Evolutionary conservation across 2,329 filamentous ascomycete species (phyloP).

Genomic region (Ophiostoma perfectum): DNA sequence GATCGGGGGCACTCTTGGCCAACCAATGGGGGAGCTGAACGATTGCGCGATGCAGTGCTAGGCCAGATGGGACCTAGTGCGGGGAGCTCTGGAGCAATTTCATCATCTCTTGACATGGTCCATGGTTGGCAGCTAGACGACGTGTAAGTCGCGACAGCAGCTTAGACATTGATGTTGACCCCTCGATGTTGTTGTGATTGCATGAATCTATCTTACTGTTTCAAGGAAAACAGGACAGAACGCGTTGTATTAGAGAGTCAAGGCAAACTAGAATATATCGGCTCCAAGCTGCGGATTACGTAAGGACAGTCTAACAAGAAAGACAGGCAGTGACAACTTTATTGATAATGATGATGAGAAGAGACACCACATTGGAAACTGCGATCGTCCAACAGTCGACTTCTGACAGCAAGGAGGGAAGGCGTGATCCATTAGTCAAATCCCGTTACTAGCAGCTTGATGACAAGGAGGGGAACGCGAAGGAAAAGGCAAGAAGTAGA

Average conservation of each 20-base stretch:
- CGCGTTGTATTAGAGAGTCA: too few species aligned
- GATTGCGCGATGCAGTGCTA: constrained; percentile 28
- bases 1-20: background rate
- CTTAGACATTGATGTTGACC: too few species aligned
- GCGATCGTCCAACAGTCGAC: constrained; percentile 4
- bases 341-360: too few species aligned
- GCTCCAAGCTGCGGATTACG: background rate
- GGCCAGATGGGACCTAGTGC: constrained; percentile 23
- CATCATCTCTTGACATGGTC: constrained; percentile 8
- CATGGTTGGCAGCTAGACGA: background rate
- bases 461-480: background rate
- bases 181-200: too few species aligned
- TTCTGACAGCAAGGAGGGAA: constrained; percentile 19
- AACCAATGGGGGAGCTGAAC: constrained; percentile 21
- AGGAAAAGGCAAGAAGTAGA: constrained; percentile 11
- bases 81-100: constrained; percentile 20
- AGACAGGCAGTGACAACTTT: background rate
- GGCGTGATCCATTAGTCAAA: constrained; percentile 27
- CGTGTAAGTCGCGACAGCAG: constrained; percentile 11
- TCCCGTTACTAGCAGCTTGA: constrained; percentile 18
- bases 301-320: background rate
- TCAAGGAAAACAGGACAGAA: too few species aligned
- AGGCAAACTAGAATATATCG: background rate
- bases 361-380: background rate
- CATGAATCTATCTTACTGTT: too few species aligned